Evolutionary conservation across 2,329 filamentous ascomycete genomes (phyloP).

Genomic region (Penicillium sp.): DNA sequence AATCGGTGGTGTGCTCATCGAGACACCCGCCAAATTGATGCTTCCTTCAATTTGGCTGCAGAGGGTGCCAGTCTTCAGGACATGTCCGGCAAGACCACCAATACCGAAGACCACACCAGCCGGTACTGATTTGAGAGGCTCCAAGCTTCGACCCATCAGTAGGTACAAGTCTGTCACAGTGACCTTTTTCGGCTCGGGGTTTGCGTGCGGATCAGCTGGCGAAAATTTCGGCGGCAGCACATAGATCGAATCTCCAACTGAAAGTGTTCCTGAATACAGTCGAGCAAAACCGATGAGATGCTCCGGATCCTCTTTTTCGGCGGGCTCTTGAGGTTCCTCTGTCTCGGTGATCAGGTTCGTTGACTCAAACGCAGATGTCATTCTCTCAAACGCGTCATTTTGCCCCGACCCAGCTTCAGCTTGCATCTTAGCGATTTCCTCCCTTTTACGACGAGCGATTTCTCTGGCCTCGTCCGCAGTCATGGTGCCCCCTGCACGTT

Average conservation of each 20-base stretch:
- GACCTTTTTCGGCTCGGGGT: constrained; percentile 71
- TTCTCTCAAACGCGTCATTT: constrained; percentile 47
- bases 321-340: constrained; percentile 44
- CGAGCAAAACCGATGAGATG: constrained; percentile 92
- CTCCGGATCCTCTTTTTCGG: constrained; percentile 65
- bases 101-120: constrained; percentile 95
- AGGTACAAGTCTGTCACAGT: constrained; percentile 86
- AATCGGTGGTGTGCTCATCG: constrained; percentile 76
- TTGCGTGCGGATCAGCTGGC: constrained; percentile 65
- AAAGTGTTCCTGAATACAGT: constrained; percentile 84
- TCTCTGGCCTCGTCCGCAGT: constrained; percentile 87
- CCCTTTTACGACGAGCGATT: constrained; percentile 77
- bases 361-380: constrained; percentile 57
- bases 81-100: constrained; percentile 80
- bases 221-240: constrained; percentile 91
- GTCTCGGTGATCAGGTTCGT: constrained; percentile 50
- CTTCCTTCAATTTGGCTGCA: constrained; percentile 82
- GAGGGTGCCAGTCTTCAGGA: constrained; percentile 92
- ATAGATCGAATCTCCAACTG: constrained; percentile 84
- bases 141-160: constrained; percentile 87
- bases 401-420: constrained; percentile 47
- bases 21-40: constrained; percentile 83
- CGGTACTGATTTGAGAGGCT: constrained; percentile 75
- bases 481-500: constrained; percentile 63
- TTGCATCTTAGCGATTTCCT: constrained; percentile 76